Evolutionary conservation across 257 asterid genomes (phyloP).

Genomic region (Haberlea rhodopensis): DNA sequence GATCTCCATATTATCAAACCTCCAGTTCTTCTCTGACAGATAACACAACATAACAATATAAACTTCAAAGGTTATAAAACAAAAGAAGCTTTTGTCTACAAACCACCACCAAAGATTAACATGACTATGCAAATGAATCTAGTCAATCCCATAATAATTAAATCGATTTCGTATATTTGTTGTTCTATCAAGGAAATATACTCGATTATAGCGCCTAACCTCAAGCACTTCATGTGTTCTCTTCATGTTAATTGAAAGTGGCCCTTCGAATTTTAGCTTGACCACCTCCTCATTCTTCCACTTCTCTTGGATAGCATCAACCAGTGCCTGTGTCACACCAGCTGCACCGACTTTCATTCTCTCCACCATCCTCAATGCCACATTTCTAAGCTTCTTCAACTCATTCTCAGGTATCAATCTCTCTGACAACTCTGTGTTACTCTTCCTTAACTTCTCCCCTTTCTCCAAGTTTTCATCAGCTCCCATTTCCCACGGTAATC

Average conservation of each 20-base stretch:
- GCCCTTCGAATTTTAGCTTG: slow-evolving; percentile 80
- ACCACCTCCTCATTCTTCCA: slow-evolving; percentile 83
- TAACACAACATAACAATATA: slow-evolving; percentile 27
- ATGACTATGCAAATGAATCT: too few species aligned
- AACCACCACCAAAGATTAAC: background rate
- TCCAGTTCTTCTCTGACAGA: slow-evolving; percentile 78
- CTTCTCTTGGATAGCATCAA: slow-evolving; percentile 60
- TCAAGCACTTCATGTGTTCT: slow-evolving; percentile 78
- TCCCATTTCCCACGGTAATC: slow-evolving; percentile 60
- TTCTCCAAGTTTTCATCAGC: slow-evolving; percentile 29
- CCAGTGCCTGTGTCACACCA: slow-evolving; percentile 74
- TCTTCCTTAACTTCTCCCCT: slow-evolving; percentile 33
- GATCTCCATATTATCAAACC: slow-evolving; percentile 91
- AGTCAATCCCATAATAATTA: too few species aligned
- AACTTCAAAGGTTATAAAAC: slow-evolving; percentile 3
- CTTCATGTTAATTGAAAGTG: slow-evolving; percentile 76
- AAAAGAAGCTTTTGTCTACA: slow-evolving; percentile 2
- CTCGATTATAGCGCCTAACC: slow-evolving; percentile 39
- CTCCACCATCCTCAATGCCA: slow-evolving; percentile 75
- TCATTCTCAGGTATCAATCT: slow-evolving; percentile 69
- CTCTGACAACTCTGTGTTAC: slow-evolving; percentile 60
- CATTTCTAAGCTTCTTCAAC: slow-evolving; percentile 70
- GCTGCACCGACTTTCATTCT: slow-evolving; percentile 74
- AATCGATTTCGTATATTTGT: too few species aligned
- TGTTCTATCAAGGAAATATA: background rate